These are phyloP conservation scores for Termitomyces sp. DNA, from an alignment of 768 basidiomycete genomes.

Conservation along the genomic window DNA sequence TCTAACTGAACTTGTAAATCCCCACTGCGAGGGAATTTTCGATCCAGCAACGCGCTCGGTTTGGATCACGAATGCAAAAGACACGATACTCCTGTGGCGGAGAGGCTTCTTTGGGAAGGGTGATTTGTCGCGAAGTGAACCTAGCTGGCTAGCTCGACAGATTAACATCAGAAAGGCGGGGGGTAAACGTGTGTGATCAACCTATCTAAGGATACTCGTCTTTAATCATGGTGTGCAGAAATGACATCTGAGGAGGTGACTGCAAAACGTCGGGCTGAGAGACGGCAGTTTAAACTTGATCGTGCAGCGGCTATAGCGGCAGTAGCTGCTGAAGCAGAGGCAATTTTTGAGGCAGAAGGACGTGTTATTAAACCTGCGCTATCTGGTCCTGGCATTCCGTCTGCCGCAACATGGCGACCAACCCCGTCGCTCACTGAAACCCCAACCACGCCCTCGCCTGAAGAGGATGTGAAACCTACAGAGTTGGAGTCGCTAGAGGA, in stretches of 20 bases:
- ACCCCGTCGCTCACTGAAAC: constrained; percentile 15
- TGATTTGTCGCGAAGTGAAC: constrained; percentile 89
- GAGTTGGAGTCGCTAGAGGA: constrained; percentile 53
- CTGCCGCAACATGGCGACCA: constrained; percentile 78
- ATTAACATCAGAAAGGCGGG: constrained; percentile 56
- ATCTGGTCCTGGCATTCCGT: constrained; percentile 62
- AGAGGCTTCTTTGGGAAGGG: constrained; percentile 98
- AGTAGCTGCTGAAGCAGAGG: constrained; percentile 75
- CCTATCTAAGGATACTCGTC: background rate
- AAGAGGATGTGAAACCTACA: constrained; percentile 27
- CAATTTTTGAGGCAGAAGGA: constrained; percentile 64
- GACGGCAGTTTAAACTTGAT: constrained; percentile 90
- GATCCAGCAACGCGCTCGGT: constrained; percentile 82
- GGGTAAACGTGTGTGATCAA: constrained; percentile 47
- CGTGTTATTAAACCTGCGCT: constrained; percentile 56
- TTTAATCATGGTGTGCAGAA: constrained; percentile 29
- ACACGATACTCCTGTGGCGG: constrained; percentile 74
- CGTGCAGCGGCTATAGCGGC: constrained; percentile 84
- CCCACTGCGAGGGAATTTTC: constrained; percentile 70
- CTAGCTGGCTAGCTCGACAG: constrained; percentile 84
- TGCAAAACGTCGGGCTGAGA: constrained; percentile 78
- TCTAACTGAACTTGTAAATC: constrained; percentile 57
- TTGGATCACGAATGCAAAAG: constrained; percentile 65
- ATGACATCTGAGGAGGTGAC: constrained; percentile 90
- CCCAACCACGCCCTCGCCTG: constrained; percentile 16